These are phyloP conservation scores for Ceratobasidium sp. DNA, from an alignment of 1,284 basidiomycete genomes.

Conservation along the genomic window DNA sequence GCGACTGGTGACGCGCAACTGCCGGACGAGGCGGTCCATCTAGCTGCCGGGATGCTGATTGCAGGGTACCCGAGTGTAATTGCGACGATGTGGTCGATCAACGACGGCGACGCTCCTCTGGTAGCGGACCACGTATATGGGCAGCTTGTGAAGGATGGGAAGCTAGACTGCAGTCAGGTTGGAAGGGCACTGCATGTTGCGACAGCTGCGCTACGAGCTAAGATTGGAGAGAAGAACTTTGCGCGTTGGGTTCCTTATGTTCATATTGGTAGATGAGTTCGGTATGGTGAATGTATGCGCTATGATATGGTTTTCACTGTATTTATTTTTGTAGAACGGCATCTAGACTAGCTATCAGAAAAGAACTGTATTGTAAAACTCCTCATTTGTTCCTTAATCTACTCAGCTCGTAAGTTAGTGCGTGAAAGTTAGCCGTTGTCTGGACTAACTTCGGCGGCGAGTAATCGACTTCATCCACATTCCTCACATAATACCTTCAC, in stretches of 20 bases:
- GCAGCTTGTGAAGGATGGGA: background rate
- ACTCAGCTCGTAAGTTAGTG: no score
- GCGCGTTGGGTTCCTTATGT: background rate
- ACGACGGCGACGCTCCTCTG: background rate
- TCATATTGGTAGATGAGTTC: background rate
- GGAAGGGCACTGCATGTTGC: background rate
- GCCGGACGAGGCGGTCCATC: conserved; percentile 16
- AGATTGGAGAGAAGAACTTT: background rate
- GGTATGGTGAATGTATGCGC: no score
- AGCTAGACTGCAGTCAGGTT: background rate
- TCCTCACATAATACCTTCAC: no score
- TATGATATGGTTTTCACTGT: no score
- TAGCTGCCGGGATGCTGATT: conserved; percentile 17
- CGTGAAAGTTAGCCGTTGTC: no score
- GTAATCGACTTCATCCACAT: no score
- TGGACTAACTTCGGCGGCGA: no score
- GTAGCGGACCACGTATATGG: conserved; percentile 2
- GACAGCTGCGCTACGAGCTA: background rate
- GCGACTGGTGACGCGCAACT: no score
- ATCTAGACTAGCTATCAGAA: no score
- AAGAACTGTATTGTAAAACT: no score
- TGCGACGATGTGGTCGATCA: conserved; percentile 6
- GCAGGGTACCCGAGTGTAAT: background rate
- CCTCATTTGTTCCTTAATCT: no score
- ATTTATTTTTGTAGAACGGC: no score